Base-by-base conservation (phyloP, 352 stramenopile genomes). In the Proteromonas lacertae region DNA sequence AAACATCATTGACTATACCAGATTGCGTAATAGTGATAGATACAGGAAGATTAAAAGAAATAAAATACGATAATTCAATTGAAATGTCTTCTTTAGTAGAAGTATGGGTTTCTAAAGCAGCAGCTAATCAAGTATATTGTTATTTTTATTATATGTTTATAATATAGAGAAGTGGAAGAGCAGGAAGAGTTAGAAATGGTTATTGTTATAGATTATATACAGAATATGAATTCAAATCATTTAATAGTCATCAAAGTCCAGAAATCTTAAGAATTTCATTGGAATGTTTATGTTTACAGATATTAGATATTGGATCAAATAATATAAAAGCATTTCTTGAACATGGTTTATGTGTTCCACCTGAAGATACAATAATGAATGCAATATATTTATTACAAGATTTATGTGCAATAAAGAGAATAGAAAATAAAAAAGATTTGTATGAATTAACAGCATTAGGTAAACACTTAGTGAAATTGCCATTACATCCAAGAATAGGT, bases 1-100 rank as follows among this genome's bases (percentile, higher is more conserved):
- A 90, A 52, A 92, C 78, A 28, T 93, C 74, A 17, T 89, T 97
- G 42, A 99, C 87, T 5, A 96, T 98, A 48, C 84, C 86, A 20
- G 86, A 91, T 39, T 76, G 92, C 28, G 72, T 57, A 5, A 50
- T 69, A 33, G 66, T 83, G 0, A 64, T 86, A 31, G 70, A 86
- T 44, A 59, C 50, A 18, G 65, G 61, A 31, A 55, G 60, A 20
- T 64, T 82, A 35, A 87, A 83, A 39, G 59, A 81, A 46, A 67
- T 66, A 31, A 58, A 65, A n/a, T 72, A 63, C 35, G 69, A 78
- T 42, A 57, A 46, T 3, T 43, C 52, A 28, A 41, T 59, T 24
- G 47, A n/a, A n/a, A n/a, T n/a, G 2, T n/a, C n/a, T n/a, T n/a
- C n/a, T n/a, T n/a, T n/a, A n/a, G n/a, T n/a, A n/a, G n/a, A n/a